phyloP scores from a whole-genome alignment of 2,329 filamentous ascomycete species.

The Pseudogymnoascus sp. region DNA sequence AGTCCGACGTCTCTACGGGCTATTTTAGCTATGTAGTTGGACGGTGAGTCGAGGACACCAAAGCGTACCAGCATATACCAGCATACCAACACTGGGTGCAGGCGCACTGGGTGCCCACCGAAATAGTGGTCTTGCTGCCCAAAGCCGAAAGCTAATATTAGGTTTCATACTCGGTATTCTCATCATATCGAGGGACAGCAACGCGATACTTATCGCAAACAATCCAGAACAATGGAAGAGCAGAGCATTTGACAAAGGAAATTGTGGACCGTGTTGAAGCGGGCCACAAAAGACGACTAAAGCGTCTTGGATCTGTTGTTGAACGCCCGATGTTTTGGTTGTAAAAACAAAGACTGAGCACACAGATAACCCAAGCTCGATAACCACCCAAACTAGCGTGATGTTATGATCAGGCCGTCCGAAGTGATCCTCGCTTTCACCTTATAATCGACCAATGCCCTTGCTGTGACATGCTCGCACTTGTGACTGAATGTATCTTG shows the following conservation, averaged over 20 bases:
- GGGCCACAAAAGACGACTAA: constrained; percentile 47
- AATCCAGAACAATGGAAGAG: constrained; percentile 7
- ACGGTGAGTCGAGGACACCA: background rate
- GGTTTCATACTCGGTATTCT: background rate
- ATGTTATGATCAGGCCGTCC: constrained; percentile 65
- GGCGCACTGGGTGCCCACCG: background rate
- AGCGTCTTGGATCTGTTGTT: constrained; percentile 65
- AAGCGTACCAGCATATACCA: background rate
- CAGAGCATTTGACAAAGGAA: constrained; percentile 26
- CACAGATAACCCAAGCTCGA: constrained; percentile 53
- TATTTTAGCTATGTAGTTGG: constrained; percentile 7
- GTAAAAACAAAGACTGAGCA: constrained; percentile 71
- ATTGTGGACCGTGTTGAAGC: constrained; percentile 57
- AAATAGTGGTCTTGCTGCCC: constrained; percentile 6
- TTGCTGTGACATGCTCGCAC: constrained; percentile 10
- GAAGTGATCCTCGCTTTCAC: constrained; percentile 29
- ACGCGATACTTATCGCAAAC: constrained; percentile 6
- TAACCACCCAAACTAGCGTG: constrained; percentile 41
- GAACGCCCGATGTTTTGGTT: constrained; percentile 77
- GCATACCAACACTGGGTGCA: background rate
- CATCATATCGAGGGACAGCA: background rate
- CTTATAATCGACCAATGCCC: constrained; percentile 26
- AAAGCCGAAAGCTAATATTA: background rate
- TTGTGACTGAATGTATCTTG: constrained; percentile 1
- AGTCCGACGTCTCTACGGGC: constrained; percentile 6